These are phyloP conservation scores for Paradendryphiella salina DNA, from an alignment of 2,329 filamentous ascomycete species.

Conservation along the genomic window DNA sequence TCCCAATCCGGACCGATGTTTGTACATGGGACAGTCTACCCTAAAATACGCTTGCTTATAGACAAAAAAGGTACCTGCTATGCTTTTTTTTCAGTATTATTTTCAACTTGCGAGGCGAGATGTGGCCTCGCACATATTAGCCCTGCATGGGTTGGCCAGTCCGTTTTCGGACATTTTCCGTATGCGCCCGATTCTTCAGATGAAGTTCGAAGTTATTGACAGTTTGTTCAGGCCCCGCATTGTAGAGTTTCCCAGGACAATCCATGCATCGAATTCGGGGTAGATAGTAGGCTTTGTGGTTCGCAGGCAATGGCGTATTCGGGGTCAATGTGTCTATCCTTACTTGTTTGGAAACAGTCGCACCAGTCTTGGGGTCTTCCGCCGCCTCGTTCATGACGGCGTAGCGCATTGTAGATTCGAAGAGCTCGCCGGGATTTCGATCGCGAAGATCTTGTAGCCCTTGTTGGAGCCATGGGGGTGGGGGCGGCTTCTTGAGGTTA, in stretches of 20 bases:
- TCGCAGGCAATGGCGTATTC: constrained; percentile 60
- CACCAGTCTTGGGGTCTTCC: constrained; percentile 59
- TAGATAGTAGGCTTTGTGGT: constrained; percentile 78
- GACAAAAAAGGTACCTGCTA: constrained; percentile 13
- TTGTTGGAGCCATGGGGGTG: constrained; percentile 80
- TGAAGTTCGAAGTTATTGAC: constrained; percentile 93
- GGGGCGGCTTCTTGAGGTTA: constrained; percentile 66
- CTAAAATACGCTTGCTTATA: constrained; percentile 18
- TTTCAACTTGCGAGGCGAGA: neutral
- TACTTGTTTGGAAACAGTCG: constrained; percentile 54
- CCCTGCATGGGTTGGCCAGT: constrained; percentile 23
- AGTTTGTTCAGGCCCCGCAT: constrained; percentile 80
- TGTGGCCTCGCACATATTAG: neutral
- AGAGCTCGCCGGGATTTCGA: constrained; percentile 76
- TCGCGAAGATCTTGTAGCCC: constrained; percentile 73
- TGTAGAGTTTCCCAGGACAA: constrained; percentile 92
- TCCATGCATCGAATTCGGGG: constrained; percentile 90
- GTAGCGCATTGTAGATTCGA: constrained; percentile 91
- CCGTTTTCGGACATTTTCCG: constrained; percentile 42
- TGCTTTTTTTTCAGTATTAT: constrained; percentile 9
- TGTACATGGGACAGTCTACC: constrained; percentile 24
- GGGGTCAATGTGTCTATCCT: constrained; percentile 53
- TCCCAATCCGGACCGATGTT: constrained; percentile 17
- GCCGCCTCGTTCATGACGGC: constrained; percentile 69
- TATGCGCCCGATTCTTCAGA: constrained; percentile 78